Evolutionary conservation across 148 eudicot species (phyloP).

Genomic region (Euryodendron excelsum): DNA sequence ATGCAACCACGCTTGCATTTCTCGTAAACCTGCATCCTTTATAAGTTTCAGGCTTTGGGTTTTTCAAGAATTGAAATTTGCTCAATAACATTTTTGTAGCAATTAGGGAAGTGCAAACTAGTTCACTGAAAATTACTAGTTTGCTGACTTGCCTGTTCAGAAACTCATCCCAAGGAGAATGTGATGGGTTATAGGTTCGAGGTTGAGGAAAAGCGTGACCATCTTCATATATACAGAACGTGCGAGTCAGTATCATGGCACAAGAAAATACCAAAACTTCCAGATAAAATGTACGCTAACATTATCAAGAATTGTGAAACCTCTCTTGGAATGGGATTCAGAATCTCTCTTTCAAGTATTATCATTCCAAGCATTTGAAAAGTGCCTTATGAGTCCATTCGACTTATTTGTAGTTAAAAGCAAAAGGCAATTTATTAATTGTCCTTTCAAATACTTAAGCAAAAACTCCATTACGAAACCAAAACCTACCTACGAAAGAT

Average conservation of each 20-base stretch:
- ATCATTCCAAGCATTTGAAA: background rate
- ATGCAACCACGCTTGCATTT: slow-evolving; percentile 16
- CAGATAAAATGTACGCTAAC: too few relatives aligned
- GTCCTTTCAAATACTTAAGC: too few relatives aligned
- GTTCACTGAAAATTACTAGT: background rate
- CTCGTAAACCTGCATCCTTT: slow-evolving; percentile 3
- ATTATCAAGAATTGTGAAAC: too few relatives aligned
- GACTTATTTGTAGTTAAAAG: too few relatives aligned
- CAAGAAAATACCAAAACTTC: background rate
- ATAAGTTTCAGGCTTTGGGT: slow-evolving; percentile 2
- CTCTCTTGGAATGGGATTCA: too few relatives aligned
- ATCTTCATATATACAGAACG: background rate
- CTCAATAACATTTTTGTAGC: background rate
- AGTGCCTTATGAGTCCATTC: background rate
- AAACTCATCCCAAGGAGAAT: slow-evolving; percentile 3
- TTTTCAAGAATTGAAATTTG: background rate
- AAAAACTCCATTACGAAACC: too few relatives aligned
- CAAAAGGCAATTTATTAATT: too few relatives aligned
- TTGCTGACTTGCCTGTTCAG: background rate
- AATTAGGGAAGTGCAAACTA: background rate
- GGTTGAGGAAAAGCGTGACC: background rate
- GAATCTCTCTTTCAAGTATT: background rate
- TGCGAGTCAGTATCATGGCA: background rate
- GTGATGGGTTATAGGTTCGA: background rate
- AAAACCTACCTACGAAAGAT: too few relatives aligned